Conservation (phyloP, 495 filamentous ascomycete species). For the Delitschia confertaspora region DNA sequence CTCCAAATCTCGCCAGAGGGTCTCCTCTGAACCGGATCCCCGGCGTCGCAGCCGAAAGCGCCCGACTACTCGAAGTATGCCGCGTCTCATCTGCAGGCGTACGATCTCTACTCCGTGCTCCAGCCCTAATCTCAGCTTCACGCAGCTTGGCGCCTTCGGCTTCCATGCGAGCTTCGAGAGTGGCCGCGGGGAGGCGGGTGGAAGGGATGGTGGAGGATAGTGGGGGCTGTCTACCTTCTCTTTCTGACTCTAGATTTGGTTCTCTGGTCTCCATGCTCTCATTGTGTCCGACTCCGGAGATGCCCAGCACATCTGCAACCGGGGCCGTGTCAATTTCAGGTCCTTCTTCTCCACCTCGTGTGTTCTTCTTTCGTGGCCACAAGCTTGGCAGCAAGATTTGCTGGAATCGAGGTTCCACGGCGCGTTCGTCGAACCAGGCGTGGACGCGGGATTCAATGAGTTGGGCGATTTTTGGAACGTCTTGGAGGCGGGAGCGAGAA, state of each 20-base stretch:
- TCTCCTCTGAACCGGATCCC: too few relatives aligned
- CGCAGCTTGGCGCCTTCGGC: slow-evolving; percentile 25
- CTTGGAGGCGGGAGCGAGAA: slow-evolving; percentile 78
- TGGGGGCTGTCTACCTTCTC: too few relatives aligned
- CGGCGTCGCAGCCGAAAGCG: neutral
- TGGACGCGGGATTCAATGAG: slow-evolving; percentile 85
- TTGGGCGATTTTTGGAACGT: slow-evolving; percentile 96
- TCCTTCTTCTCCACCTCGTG: slow-evolving; percentile 49
- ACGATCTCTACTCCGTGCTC: slow-evolving; percentile 1
- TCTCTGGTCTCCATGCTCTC: too few relatives aligned
- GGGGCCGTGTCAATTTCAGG: slow-evolving; percentile 36
- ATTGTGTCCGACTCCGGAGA: too few relatives aligned
- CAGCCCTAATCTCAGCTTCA: slow-evolving; percentile 24
- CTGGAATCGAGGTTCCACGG: slow-evolving; percentile 91
- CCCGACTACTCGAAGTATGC: slow-evolving; percentile 18
- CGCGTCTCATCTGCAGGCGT: neutral
- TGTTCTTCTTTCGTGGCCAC: slow-evolving; percentile 86
- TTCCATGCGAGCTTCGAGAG: slow-evolving; percentile 18
- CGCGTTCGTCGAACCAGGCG: slow-evolving; percentile 93
- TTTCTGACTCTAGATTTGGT: too few relatives aligned
- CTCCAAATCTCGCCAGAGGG: too few relatives aligned
- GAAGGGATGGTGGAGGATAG: too few relatives aligned
- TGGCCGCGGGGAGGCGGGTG: too few relatives aligned
- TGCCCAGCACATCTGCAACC: too few relatives aligned
- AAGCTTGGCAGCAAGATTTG: slow-evolving; percentile 87